These are phyloP conservation scores for Mortierella sp. DNA, from an alignment of 371 early-diverging fungal species.

Conservation along the genomic window DNA sequence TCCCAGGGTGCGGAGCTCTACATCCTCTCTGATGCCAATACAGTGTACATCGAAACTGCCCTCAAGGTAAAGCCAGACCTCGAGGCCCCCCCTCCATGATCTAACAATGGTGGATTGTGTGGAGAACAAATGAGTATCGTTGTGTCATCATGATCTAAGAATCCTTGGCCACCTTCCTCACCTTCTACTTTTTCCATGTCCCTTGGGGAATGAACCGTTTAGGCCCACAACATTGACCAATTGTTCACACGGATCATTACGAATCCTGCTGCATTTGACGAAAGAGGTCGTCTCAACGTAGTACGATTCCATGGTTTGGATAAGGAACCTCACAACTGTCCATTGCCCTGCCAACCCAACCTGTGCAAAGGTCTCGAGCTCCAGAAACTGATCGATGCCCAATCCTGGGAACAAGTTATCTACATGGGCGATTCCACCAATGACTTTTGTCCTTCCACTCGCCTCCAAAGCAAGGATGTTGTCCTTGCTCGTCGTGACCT, in stretches of 20 bases:
- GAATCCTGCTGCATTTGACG: slow-evolving; percentile 73
- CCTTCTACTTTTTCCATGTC: neutral
- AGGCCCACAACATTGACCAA: slow-evolving; percentile 67
- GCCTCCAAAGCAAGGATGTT: slow-evolving; percentile 46
- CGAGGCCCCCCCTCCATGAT: no score
- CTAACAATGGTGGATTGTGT: neutral
- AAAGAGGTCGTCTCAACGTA: slow-evolving; percentile 63
- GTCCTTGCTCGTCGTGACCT: slow-evolving; percentile 33
- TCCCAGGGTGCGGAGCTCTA: slow-evolving; percentile 63
- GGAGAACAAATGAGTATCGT: neutral
- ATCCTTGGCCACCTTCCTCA: neutral
- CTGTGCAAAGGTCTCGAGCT: slow-evolving; percentile 76
- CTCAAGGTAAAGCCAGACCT: no score
- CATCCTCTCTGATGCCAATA: slow-evolving; percentile 81
- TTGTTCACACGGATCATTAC: slow-evolving; percentile 73
- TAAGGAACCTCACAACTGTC: slow-evolving; percentile 68
- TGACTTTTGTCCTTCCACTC: slow-evolving; percentile 69
- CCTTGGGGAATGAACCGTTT: neutral
- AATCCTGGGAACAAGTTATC: slow-evolving; percentile 57
- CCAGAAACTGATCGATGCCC: slow-evolving; percentile 42
- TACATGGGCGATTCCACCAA: slow-evolving; percentile 74
- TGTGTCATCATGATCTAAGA: neutral
- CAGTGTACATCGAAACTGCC: slow-evolving; percentile 75
- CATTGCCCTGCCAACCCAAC: slow-evolving; percentile 73
- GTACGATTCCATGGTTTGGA: slow-evolving; percentile 59